phyloP scores from a whole-genome alignment of 345 rosid species.

The Ceriops decandra region DNA sequence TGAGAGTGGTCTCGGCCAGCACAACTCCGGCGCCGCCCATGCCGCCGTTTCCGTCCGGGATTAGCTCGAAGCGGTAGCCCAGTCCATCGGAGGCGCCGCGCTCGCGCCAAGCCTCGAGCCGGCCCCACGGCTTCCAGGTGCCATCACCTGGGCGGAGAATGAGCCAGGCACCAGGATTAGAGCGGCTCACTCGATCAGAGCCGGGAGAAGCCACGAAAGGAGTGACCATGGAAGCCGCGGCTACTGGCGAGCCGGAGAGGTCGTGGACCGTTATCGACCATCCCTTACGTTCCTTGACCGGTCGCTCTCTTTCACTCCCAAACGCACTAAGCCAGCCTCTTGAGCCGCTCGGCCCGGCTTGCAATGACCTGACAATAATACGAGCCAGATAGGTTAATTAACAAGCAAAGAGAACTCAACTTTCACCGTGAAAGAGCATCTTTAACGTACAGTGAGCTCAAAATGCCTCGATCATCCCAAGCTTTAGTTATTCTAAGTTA shows the following conservation, averaged over 20 bases:
- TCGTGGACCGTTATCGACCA: conserved; percentile 93
- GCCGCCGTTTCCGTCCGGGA: conserved; percentile 45
- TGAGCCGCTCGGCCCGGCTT: conserved; percentile 41
- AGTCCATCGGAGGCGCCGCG: conserved; percentile 65
- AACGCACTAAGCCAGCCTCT: conserved; percentile 77
- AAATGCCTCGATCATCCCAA: too few species aligned
- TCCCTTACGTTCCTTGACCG: conserved; percentile 72
- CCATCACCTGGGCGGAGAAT: conserved; percentile 73
- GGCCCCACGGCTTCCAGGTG: conserved; percentile 93
- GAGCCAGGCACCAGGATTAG: conserved; percentile 89
- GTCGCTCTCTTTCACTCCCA: conserved; percentile 78
- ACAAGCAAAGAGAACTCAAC: conserved; percentile 7
- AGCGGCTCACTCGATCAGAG: conserved; percentile 84
- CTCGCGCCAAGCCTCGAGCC: conserved; percentile 95
- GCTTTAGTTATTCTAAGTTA: not conserved
- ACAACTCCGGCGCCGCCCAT: conserved; percentile 58
- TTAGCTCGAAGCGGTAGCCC: conserved; percentile 73
- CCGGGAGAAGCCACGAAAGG: conserved; percentile 92
- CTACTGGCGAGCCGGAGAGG: conserved; percentile 86
- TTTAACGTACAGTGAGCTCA: not conserved
- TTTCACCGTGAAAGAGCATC: not conserved
- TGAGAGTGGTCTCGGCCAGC: conserved; percentile 62
- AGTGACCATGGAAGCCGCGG: conserved; percentile 71
- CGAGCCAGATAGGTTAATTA: not conserved
- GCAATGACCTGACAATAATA: conserved; percentile 51